phyloP scores from a whole-genome alignment of 2,329 filamentous ascomycete species.

The Colletotrichum euphorbiae region DNA sequence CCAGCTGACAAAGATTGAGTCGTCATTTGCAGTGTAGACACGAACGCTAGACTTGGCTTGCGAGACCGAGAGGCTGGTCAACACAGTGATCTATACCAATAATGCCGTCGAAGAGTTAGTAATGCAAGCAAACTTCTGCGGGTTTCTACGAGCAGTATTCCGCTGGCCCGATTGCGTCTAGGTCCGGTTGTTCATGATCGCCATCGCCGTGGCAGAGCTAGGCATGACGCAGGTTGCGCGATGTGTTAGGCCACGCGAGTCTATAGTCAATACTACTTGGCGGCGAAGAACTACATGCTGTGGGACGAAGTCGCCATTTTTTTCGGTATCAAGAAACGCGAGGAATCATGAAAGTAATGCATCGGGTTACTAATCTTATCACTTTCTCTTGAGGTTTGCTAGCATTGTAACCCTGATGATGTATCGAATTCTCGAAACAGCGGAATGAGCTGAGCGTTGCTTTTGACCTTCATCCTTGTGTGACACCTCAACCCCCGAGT shows the following conservation, averaged over 20 bases:
- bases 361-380: neutral
- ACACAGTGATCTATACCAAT: neutral
- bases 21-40: neutral
- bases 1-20: neutral
- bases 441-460: neutral
- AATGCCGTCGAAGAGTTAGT: neutral
- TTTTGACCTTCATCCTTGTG: neutral
- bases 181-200: neutral
- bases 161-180: neutral
- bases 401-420: neutral
- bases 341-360: neutral
- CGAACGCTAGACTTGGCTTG: neutral
- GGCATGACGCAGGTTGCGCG: neutral
- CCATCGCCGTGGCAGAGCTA: neutral
- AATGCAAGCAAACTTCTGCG: accelerated
- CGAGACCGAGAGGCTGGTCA: neutral
- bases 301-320: neutral
- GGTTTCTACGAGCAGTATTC: accelerated
- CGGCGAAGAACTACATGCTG: neutral
- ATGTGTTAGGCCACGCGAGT: neutral
- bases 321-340: neutral
- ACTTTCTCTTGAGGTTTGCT: neutral
- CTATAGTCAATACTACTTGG: too few relatives aligned
- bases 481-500: neutral
- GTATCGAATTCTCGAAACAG: neutral